These are phyloP conservation scores for Westerdykella ornata DNA, from an alignment of 2,329 filamentous ascomycete genomes.

Conservation along the genomic window DNA sequence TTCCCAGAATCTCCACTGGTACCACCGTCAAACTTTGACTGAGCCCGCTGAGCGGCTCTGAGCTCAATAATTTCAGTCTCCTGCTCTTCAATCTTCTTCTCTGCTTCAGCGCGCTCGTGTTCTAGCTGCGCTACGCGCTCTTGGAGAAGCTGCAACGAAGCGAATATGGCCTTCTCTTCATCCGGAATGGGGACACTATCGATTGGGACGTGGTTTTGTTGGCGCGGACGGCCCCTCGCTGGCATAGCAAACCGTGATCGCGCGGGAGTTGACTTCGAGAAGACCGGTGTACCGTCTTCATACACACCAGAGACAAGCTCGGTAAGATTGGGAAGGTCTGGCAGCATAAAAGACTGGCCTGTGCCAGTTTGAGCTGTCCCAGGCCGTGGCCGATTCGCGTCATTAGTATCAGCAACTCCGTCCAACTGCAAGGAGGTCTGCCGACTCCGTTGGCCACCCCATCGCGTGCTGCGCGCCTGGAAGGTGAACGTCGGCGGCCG, in stretches of 20 bases:
- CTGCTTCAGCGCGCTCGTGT: slow-evolving; percentile 47
- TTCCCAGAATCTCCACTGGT: slow-evolving; percentile 39
- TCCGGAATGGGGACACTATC: slow-evolving; percentile 52
- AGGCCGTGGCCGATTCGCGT: slow-evolving; percentile 28
- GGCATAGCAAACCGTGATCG: slow-evolving; percentile 51
- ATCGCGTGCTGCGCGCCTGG: slow-evolving; percentile 49
- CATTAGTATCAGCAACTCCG: slow-evolving; percentile 17
- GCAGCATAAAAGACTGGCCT: slow-evolving; percentile 55
- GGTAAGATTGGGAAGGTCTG: slow-evolving; percentile 55
- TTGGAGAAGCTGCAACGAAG: slow-evolving; percentile 53
- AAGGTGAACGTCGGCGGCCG: slow-evolving; percentile 42
- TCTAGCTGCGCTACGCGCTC: slow-evolving; percentile 54
- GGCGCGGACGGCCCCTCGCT: slow-evolving; percentile 25
- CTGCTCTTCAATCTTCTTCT: slow-evolving; percentile 46
- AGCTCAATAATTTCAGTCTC: slow-evolving; percentile 49
- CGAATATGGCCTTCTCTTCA: slow-evolving; percentile 57
- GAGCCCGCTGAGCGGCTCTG: slow-evolving; percentile 41
- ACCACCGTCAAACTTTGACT: neutral
- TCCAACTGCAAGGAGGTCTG: slow-evolving; percentile 39
- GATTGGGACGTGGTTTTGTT: slow-evolving; percentile 41
- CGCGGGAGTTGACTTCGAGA: slow-evolving; percentile 45
- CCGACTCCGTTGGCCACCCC: slow-evolving; percentile 40
- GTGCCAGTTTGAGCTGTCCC: slow-evolving; percentile 46
- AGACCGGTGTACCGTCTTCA: slow-evolving; percentile 52
- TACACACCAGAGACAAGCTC: slow-evolving; percentile 55